These are phyloP conservation scores for Suillus sp. DNA, from an alignment of 768 basidiomycete species.

Conservation along the genomic window DNA sequence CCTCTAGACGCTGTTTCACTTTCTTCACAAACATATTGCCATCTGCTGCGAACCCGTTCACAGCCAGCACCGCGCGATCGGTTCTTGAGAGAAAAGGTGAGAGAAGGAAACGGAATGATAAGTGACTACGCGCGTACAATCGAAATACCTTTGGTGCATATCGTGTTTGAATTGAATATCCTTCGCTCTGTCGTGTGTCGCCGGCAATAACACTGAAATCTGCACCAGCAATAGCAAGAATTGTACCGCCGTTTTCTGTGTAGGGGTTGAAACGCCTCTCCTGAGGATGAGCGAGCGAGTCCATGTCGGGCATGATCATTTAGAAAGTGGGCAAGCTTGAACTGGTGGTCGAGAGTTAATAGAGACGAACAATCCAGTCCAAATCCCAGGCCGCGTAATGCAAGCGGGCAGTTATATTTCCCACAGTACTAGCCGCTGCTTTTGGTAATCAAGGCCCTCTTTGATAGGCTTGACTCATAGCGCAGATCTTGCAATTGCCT, in stretches of 20 bases:
- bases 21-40: conserved; percentile 98
- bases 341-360: not conserved
- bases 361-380: not conserved
- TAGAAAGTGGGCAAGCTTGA: not conserved
- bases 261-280: conserved; percentile 84
- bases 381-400: conserved; percentile 20
- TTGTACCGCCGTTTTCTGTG: conserved; percentile 92
- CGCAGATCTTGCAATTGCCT: conserved; percentile 2
- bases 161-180: conserved; percentile 97
- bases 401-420: conserved; percentile 4
- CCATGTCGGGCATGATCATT: conserved; percentile 40
- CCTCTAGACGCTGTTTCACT: conserved; percentile 94
- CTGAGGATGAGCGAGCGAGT: conserved; percentile 43
- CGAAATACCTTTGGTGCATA: conserved; percentile 95
- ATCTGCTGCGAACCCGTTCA: conserved; percentile 97
- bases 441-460: conserved; percentile 2
- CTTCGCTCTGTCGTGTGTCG: conserved; percentile 95
- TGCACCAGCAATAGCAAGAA: conserved; percentile 91
- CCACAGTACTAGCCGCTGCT: conserved; percentile 9
- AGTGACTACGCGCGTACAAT: conserved; percentile 58
- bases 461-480: not conserved
- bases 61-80: conserved; percentile 89
- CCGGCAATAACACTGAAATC: conserved; percentile 95
- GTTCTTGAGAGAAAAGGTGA: conserved; percentile 53
- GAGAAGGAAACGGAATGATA: too few species aligned